Evolutionary conservation across 2,329 filamentous ascomycete genomes (phyloP).

Genomic region (Epicoccum sorghinum): DNA sequence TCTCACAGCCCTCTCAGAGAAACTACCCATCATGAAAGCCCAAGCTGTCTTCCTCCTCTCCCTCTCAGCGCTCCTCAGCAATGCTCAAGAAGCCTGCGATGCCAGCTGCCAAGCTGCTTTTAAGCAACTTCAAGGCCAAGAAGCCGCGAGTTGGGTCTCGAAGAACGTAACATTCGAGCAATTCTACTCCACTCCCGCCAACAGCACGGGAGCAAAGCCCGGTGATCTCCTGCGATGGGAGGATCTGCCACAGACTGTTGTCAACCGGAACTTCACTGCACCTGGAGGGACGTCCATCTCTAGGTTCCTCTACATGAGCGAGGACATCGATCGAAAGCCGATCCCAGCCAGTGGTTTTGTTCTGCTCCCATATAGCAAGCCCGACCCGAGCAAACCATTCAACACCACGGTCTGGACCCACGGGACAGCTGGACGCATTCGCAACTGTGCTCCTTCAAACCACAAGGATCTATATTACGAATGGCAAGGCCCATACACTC

Average conservation of each 20-base stretch:
- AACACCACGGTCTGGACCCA: constrained; percentile 27
- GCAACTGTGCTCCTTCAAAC: constrained; percentile 26
- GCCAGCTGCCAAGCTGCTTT: background rate
- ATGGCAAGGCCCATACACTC: constrained; percentile 24
- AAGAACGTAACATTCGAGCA: constrained; percentile 18
- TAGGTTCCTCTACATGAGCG: constrained; percentile 30
- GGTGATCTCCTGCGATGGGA: constrained; percentile 28
- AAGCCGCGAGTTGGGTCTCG: constrained; percentile 5
- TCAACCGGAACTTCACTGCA: constrained; percentile 23
- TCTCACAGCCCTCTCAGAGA: background rate
- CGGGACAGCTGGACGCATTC: constrained; percentile 26
- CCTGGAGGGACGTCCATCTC: constrained; percentile 27
- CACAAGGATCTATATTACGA: constrained; percentile 32
- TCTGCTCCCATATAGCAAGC: constrained; percentile 25
- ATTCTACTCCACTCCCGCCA: constrained; percentile 26
- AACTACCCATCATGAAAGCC: background rate
- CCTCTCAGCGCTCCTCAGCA: background rate
- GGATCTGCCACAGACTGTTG: constrained; percentile 14
- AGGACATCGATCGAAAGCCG: constrained; percentile 28
- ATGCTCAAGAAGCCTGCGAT: constrained; percentile 1
- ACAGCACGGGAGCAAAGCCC: constrained; percentile 20
- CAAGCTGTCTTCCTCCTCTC: background rate
- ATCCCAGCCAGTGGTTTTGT: constrained; percentile 30
- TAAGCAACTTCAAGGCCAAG: background rate
- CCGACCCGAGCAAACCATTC: constrained; percentile 18